Evolutionary conservation across 805 yeast species (phyloP), one percentile per base, ranked within the genome.

Genomic region (Candida stauntonica): DNA sequence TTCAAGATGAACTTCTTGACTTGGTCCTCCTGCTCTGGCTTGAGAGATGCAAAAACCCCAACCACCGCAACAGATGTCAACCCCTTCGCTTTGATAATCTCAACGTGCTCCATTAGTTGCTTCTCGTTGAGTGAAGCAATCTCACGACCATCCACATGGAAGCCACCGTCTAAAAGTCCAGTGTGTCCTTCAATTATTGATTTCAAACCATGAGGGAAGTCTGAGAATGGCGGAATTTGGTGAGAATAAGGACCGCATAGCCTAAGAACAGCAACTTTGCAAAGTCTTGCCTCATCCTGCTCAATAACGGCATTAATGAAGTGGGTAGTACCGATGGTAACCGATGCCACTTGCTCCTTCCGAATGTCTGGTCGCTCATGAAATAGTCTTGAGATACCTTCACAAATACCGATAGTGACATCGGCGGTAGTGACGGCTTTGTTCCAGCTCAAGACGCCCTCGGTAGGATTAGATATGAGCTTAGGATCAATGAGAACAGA

Each of bases 251-350:
- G 70, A 12, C 72, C 70, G 48, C 66, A 61, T 5, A 70, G 47
- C 46, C 76, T 50, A 16, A 70, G 40, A 4, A 70, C 71, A 0
- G 73, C 75, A 7, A 69, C 73, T 26, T 51, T 55, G 19, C 64
- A 66, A 16, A 70, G 51, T 43, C 71, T 53, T 3, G 66, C 62
- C 19, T 47, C 41, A 48, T 70, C 75, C 36, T 61, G 68, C 47
- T 70, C 75, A 19, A 70, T 56, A 13, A 70, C 72, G 8, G 74
- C 73, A 51, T 70, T 70, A 49, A 70, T 68, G 50, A 70, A 70
- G 46, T 70, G 75, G 2, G 75, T 70, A 7, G 75, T 70, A 12
- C 76, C 75, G 42, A 70, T 70, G 7, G 73, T 68, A 5, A 70
- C 69, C 1, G 72, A 54, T 4, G 55, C 52, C 17, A 70, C 57